phyloP scores from a whole-genome alignment of 129 eudicot species.

The Tanacetum coccineum region DNA sequence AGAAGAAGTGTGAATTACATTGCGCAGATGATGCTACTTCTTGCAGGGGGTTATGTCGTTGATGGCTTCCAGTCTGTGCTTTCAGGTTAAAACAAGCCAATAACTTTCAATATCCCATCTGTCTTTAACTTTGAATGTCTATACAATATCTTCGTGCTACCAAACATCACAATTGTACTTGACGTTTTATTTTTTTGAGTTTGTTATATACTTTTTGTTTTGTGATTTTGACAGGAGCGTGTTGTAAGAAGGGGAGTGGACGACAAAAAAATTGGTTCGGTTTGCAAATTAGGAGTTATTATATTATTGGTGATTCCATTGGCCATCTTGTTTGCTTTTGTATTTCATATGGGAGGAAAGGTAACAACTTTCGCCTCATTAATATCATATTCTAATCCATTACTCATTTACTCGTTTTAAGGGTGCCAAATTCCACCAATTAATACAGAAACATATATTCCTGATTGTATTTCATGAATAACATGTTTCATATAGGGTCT shows the following conservation, averaged over 20 bases:
- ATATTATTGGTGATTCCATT: conserved; percentile 63
- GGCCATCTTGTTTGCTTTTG: conserved; percentile 53
- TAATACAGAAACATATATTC: too few relatives aligned
- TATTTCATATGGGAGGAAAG: conserved; percentile 64
- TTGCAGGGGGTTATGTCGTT: conserved; percentile 40
- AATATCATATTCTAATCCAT: too few relatives aligned
- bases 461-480: too few relatives aligned
- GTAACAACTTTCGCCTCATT: conserved; percentile 28
- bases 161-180: too few relatives aligned
- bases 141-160: too few relatives aligned
- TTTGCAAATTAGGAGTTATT: conserved; percentile 70
- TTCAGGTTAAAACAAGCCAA: conserved; percentile 42
- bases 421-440: too few relatives aligned
- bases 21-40: conserved; percentile 43
- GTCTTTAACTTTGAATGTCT: neutral
- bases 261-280: conserved; percentile 69
- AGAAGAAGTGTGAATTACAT: conserved; percentile 48
- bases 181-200: neutral
- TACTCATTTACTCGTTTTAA: too few relatives aligned
- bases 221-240: conserved; percentile 45
- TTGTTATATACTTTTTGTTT: neutral
- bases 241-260: conserved; percentile 82
- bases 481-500: too few relatives aligned
- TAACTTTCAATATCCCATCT: neutral
- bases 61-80: conserved; percentile 77